phyloP scores from a whole-genome alignment of 768 basidiomycete genomes.

The Boletus sp. region DNA sequence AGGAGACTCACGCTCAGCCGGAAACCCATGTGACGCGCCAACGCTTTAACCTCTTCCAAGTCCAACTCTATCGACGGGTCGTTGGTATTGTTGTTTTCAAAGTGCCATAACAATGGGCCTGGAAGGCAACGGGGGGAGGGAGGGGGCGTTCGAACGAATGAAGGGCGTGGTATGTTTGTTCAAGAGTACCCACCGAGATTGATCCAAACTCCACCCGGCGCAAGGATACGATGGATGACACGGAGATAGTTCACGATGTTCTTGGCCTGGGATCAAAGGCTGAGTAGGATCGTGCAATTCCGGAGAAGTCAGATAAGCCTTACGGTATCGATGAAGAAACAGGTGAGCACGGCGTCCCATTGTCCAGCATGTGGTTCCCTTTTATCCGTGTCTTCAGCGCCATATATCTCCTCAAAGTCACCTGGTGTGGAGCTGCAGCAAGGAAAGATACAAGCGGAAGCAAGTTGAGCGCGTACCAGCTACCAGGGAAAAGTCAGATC shows the following conservation, averaged over 20 bases:
- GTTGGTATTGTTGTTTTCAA: slow-evolving; percentile 79
- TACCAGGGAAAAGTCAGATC: slow-evolving; percentile 75
- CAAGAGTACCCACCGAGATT: slow-evolving; percentile 50
- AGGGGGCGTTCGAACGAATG: neutral
- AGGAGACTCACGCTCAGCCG: slow-evolving; percentile 61
- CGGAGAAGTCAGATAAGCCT: slow-evolving; percentile 14
- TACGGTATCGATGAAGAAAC: slow-evolving; percentile 97
- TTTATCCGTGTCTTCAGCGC: slow-evolving; percentile 44
- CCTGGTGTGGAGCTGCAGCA: slow-evolving; percentile 39
- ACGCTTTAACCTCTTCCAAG: slow-evolving; percentile 80
- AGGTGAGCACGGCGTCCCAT: slow-evolving; percentile 91
- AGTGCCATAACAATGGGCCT: slow-evolving; percentile 97
- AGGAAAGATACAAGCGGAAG: neutral
- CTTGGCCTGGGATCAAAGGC: slow-evolving; percentile 57
- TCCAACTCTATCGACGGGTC: slow-evolving; percentile 86
- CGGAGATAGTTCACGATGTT: slow-evolving; percentile 89
- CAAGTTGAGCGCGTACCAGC: slow-evolving; percentile 52
- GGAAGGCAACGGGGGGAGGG: neutral
- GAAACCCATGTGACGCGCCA: slow-evolving; percentile 76
- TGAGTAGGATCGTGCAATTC: neutral
- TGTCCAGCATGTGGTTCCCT: slow-evolving; percentile 67
- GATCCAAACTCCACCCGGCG: slow-evolving; percentile 88
- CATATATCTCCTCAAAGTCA: slow-evolving; percentile 93
- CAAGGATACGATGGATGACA: slow-evolving; percentile 79
- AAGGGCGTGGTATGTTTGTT: neutral